A percentile compares a stretch with the other conserved stretches of the same genome.
phyloP scores from a whole-genome alignment of 2,329 filamentous ascomycete species.

The Fusarium sp. region DNA sequence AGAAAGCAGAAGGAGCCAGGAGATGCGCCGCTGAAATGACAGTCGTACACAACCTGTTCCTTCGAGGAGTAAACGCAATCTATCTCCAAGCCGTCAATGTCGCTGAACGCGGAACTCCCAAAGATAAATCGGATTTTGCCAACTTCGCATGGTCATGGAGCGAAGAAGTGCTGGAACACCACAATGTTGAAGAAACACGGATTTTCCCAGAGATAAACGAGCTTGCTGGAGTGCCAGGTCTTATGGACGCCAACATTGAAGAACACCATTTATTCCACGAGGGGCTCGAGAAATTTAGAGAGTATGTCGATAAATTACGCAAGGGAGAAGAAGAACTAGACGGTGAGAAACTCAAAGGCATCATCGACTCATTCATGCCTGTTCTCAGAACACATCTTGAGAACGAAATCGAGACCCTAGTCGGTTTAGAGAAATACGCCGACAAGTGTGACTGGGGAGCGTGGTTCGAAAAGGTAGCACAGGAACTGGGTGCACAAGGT shows the following conservation, averaged over 20 bases:
- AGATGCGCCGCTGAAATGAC: conserved; percentile 50
- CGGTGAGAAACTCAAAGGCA: conserved; percentile 44
- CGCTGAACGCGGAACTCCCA: conserved; percentile 39
- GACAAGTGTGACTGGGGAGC: conserved; percentile 52
- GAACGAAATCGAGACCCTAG: conserved; percentile 56
- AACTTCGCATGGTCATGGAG: conserved; percentile 52
- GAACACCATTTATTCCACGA: conserved; percentile 57
- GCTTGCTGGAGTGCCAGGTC: conserved; percentile 50
- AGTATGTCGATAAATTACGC: conserved; percentile 50
- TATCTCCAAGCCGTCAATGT: conserved; percentile 55
- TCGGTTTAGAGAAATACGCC: conserved; percentile 51
- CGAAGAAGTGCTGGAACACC: conserved; percentile 53
- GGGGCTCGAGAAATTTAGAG: conserved; percentile 50
- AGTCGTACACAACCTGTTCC: conserved; percentile 53
- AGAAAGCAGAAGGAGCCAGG: conserved; percentile 37
- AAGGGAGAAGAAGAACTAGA: conserved; percentile 49
- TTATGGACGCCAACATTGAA: conserved; percentile 58
- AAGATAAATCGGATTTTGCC: conserved; percentile 52
- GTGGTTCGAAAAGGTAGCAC: conserved; percentile 46
- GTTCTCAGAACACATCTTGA: conserved; percentile 53
- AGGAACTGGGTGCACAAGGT: conserved; percentile 18
- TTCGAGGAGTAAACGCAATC: conserved; percentile 55
- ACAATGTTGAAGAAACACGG: conserved; percentile 54
- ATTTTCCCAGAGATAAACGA: conserved; percentile 56
- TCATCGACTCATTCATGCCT: conserved; percentile 49